phyloP scores from a whole-genome alignment of 2,329 filamentous ascomycete genomes.

The Proliferodiscus dingleyae region DNA sequence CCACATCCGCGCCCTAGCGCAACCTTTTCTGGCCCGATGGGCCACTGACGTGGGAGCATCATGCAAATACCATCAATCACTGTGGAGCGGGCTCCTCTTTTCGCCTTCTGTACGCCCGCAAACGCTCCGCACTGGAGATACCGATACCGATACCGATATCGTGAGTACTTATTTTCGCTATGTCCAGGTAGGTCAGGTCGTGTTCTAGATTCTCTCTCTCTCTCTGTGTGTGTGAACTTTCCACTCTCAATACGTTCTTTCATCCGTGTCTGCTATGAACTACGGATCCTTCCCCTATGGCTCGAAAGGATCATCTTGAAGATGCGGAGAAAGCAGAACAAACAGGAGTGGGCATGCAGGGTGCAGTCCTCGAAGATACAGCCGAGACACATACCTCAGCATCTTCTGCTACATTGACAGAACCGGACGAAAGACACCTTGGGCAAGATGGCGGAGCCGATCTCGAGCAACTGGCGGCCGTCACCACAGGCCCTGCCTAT shows the following conservation, averaged over 20 bases:
- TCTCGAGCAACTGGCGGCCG: conserved; percentile 26
- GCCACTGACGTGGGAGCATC: background rate
- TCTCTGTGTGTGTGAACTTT: background rate
- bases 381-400: background rate
- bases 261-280: conserved; percentile 8
- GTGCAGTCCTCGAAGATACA: conserved; percentile 11
- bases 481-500: conserved; percentile 27
- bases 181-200: background rate
- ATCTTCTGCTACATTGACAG: conserved; percentile 3
- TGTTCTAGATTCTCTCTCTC: background rate
- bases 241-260: no score
- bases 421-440: conserved; percentile 15
- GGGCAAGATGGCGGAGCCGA: conserved; percentile 21
- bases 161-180: conserved; percentile 4
- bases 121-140: background rate
- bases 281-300: conserved; percentile 17
- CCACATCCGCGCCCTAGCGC: background rate
- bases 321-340: conserved; percentile 21
- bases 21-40: background rate
- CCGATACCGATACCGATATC: background rate
- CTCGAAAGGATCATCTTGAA: conserved; percentile 13
- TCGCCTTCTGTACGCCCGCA: background rate
- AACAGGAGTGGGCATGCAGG: conserved; percentile 13
- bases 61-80: background rate
- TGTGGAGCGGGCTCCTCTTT: background rate